phyloP scores from a whole-genome alignment of 768 basidiomycete genomes.

The Coprinopsis strossmayeri region DNA sequence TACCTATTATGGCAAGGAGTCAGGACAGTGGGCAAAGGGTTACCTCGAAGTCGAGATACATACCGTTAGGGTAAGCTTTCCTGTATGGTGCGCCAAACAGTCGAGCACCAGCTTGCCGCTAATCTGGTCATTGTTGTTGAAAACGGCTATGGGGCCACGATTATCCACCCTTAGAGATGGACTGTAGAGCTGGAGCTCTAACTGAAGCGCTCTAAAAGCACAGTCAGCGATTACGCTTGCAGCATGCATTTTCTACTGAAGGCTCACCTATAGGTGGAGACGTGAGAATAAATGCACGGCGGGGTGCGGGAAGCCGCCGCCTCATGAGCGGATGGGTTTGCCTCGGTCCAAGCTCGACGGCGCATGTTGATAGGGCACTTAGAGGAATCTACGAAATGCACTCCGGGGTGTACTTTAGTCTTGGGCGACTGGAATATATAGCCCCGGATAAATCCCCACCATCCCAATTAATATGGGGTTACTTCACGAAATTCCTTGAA shows the following conservation, averaged over 20 bases:
- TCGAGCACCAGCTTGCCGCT: constrained; percentile 56
- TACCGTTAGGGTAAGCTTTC: constrained; percentile 55
- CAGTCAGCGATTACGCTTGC: background rate
- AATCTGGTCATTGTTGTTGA: constrained; percentile 53
- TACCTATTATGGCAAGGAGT: constrained; percentile 33
- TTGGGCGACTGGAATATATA: too few species aligned
- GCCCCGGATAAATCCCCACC: too few species aligned
- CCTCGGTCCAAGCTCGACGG: constrained; percentile 9
- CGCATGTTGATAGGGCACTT: too few species aligned
- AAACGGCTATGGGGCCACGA: constrained; percentile 42
- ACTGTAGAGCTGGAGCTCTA: constrained; percentile 59
- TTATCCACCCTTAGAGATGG: constrained; percentile 46
- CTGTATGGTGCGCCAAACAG: constrained; percentile 41
- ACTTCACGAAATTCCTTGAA: background rate
- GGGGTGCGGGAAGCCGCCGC: background rate
- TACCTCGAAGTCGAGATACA: constrained; percentile 11
- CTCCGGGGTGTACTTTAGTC: too few species aligned
- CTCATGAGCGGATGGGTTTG: constrained; percentile 1
- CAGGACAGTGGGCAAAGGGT: constrained; percentile 2
- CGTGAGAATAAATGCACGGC: constrained; percentile 12
- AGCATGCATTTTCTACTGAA: background rate
- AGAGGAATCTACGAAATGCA: too few species aligned
- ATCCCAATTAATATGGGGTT: too few species aligned
- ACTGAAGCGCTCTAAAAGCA: constrained; percentile 37
- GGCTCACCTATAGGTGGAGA: constrained; percentile 12